These are phyloP conservation scores for Kokia cookei DNA, from an alignment of 441 rosid genomes.

Conservation along the genomic window DNA sequence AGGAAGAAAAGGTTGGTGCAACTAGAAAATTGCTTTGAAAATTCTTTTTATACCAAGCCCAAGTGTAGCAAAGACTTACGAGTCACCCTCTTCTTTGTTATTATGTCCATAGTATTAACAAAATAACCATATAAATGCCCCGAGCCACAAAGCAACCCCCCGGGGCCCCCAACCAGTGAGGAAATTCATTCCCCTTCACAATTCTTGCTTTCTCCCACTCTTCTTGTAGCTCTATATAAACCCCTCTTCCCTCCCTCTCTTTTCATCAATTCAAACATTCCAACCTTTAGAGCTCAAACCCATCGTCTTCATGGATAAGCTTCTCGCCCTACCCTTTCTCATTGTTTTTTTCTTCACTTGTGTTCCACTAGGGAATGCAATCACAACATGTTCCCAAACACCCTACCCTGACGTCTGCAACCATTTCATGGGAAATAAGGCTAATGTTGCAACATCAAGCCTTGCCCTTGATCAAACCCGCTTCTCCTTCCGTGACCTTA, in stretches of 20 bases:
- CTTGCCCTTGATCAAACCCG: conserved; percentile 22
- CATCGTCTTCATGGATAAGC: conserved; percentile 24
- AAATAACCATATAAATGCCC: too few relatives aligned
- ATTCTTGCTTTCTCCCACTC: background rate
- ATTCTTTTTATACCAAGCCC: too few relatives aligned
- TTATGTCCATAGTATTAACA: too few relatives aligned
- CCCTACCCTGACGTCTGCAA: conserved; percentile 53
- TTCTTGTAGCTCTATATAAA: conserved; percentile 19
- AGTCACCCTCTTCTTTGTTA: too few relatives aligned
- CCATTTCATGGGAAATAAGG: conserved; percentile 18
- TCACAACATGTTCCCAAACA: conserved; percentile 50
- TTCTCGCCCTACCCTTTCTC: background rate
- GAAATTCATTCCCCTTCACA: background rate
- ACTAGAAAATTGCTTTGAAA: too few relatives aligned
- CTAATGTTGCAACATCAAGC: conserved; percentile 11
- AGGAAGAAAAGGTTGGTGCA: too few relatives aligned
- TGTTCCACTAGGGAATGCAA: conserved; percentile 6
- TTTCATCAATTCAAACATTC: background rate
- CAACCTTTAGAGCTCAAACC: background rate
- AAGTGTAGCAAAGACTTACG: too few relatives aligned
- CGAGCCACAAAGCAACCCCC: too few relatives aligned
- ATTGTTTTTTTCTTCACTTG: conserved; percentile 9
- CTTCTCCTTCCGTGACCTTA: conserved; percentile 33
- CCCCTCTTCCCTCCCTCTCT: conserved; percentile 8
- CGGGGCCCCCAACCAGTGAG: too few relatives aligned